phyloP scores from a whole-genome alignment of 2,329 filamentous ascomycete species.

The Coniochaeta sp. region DNA sequence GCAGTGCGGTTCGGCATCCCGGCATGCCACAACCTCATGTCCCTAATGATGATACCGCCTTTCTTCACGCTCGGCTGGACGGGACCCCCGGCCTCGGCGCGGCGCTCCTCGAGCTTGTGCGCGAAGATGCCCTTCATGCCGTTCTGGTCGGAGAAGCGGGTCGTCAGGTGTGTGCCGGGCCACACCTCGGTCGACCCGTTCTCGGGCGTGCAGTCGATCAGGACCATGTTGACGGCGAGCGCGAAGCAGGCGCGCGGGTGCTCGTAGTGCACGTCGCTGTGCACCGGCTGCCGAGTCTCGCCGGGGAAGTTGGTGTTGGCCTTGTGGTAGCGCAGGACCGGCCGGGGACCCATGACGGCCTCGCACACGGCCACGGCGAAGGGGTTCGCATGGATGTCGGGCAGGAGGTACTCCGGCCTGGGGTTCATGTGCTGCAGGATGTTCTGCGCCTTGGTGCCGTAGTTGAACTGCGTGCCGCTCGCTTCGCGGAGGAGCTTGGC shows the following conservation, averaged over 20 bases:
- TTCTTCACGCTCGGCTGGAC: slow-evolving; percentile 43
- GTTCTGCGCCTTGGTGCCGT: slow-evolving; percentile 9
- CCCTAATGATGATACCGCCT: slow-evolving; percentile 49
- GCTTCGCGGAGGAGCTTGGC: slow-evolving; percentile 6
- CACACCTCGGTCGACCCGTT: slow-evolving; percentile 54
- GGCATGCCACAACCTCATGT: slow-evolving; percentile 56
- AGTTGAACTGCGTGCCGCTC: slow-evolving; percentile 9
- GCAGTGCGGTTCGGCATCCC: slow-evolving; percentile 50
- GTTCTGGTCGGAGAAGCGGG: slow-evolving; percentile 25
- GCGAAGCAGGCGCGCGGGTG: slow-evolving; percentile 48
- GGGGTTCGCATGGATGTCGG: slow-evolving; percentile 6
- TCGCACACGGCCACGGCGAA: slow-evolving; percentile 6
- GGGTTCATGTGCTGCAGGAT: slow-evolving; percentile 12
- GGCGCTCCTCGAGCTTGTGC: slow-evolving; percentile 33
- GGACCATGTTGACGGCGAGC: slow-evolving; percentile 44
- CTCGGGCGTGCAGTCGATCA: slow-evolving; percentile 39
- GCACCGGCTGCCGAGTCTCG: slow-evolving; percentile 37
- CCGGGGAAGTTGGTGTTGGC: slow-evolving; percentile 8
- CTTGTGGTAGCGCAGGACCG: slow-evolving; percentile 9
- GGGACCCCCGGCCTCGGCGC: slow-evolving; percentile 26
- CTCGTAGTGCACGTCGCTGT: slow-evolving; percentile 51
- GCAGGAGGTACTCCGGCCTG: slow-evolving; percentile 3
- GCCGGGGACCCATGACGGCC: slow-evolving; percentile 7
- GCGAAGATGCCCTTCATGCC: slow-evolving; percentile 35
- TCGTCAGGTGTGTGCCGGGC: slow-evolving; percentile 41